These are phyloP conservation scores for Fusarium sp. DNA, from an alignment of 2,329 filamentous ascomycete genomes.

Conservation along the genomic window DNA sequence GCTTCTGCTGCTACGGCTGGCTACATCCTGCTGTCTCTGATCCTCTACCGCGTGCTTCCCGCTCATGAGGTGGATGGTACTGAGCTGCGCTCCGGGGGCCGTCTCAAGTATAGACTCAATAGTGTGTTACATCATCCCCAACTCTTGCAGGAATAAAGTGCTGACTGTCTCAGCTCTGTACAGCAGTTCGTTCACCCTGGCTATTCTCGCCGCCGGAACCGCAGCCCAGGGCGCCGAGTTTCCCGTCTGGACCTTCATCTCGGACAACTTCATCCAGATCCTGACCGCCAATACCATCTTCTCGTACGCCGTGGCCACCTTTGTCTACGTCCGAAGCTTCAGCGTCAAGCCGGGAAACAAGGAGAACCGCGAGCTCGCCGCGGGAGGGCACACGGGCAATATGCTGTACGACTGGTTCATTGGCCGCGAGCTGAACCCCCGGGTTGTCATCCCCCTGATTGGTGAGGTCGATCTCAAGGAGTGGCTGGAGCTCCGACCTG, in stretches of 20 bases:
- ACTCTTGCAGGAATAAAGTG: constrained; percentile 21
- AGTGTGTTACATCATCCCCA: constrained; percentile 57
- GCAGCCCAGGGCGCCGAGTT: constrained; percentile 83
- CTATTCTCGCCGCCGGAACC: constrained; percentile 80
- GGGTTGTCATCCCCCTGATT: constrained; percentile 80
- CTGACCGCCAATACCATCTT: constrained; percentile 86
- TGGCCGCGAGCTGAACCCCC: constrained; percentile 93
- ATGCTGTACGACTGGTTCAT: constrained; percentile 97
- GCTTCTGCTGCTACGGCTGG: constrained; percentile 77
- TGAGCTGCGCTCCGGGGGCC: constrained; percentile 75
- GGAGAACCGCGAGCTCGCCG: constrained; percentile 80
- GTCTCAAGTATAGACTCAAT: constrained; percentile 86
- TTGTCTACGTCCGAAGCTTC: constrained; percentile 86
- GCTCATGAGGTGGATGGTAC: constrained; percentile 78
- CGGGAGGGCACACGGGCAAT: constrained; percentile 85
- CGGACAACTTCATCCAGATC: constrained; percentile 89
- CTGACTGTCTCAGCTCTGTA: constrained; percentile 69
- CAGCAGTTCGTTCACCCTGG: constrained; percentile 79
- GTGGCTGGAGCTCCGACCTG: constrained; percentile 91
- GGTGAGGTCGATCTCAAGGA: constrained; percentile 91
- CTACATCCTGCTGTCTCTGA: constrained; percentile 82
- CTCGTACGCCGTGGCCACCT: constrained; percentile 77
- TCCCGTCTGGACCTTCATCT: constrained; percentile 90
- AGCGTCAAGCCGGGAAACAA: constrained; percentile 80
- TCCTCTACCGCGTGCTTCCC: constrained; percentile 82